Base-by-base conservation (phyloP, 2,329 filamentous ascomycete genomes). In the Aspergillus fijiensis region DNA sequence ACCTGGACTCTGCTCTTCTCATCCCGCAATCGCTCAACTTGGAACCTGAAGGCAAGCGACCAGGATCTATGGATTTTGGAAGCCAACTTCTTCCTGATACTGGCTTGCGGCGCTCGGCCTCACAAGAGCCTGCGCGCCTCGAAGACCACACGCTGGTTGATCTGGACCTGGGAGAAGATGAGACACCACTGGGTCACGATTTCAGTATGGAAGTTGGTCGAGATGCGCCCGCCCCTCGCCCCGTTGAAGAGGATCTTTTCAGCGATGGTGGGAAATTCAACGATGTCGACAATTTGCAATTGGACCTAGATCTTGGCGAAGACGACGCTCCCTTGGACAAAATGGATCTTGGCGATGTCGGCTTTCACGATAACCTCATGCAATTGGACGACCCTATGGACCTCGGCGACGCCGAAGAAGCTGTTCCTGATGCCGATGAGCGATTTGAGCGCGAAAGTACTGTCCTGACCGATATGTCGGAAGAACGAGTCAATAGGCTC, bases 171-270 rank as follows among this genome's bases (percentile, higher is more conserved):
- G 81, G 83, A 60, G 82, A 84, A 29, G 80, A 86, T 61, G 81
- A 85, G 63, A 80, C 92, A 35, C 89, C 92, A 65, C 84, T 92
- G 62, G 86, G 84, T 35, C 84, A 86, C 55, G 77, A 81, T 58
- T 77, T 81, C 61, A 95, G 88, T 70, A 88, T 97, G 60, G 95
- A 99, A 87, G 83, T 92, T 68, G 95, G 94, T 71, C 90, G 94
- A 87, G 89, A 96, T 67, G 93, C 90, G 21, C 88, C 90, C 4
- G 82, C 85, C 16, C 82, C 89, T 25, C 83, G 85, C 50, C 81
- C 86, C 2, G 77, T 88, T 21, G 90, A 76, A 64, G 81, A 77
- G 56, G 79, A 81, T 65, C 73, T 81, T 29, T 77, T 81, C 58
- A 80, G 81, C 57, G 78, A 91, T 65, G 88, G 91, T 45, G 87